Evolutionary conservation across 768 basidiomycete genomes (phyloP), one percentile per base, ranked within the genome.

Genomic region (Phlegmacium glaucopus): DNA sequence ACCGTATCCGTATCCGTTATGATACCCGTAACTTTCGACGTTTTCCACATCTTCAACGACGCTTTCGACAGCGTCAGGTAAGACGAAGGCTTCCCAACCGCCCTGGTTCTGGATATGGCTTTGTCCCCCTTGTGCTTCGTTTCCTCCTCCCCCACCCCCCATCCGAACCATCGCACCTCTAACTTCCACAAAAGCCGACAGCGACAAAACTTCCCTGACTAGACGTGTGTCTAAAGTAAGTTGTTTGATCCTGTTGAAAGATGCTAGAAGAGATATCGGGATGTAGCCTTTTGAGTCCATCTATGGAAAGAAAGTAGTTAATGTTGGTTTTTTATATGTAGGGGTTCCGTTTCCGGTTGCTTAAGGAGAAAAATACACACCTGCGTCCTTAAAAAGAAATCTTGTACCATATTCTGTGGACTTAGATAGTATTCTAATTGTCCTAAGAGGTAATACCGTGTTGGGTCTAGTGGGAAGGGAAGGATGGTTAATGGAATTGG

Each of bases 391-490:
- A 97, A 72, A 68, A 78, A 95, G 54, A 87, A 76, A 63, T 97
- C 94, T 61, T 83, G 80, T n/a, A 79, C 87, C 70, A 97, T 75
- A 61, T 95, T 96, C 62, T 96, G 85, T 47, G 85, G 74, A 56
- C 91, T 90, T 55, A 97, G 74, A 69, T 95, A 97, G 65, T 92
- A 96, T 67, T 95, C 94, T 43, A 95, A 68, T 65, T 95, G 88
- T 1, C 81, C 85, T 37, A 95, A 76, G 22, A 95, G 71, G 61
- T 78, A 82, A 57, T 76, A 85, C 41, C 82, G 65, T 42, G 77
- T 81, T 17, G 79, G 66, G 58, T 94, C 90, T 10, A 89, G 61
- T 2, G 81, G 75, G 68, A 79, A 83, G 4, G 74, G 55, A 11
- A 81, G 43, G 12, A 61, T 60, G 2, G 78, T 67, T 38, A 73